Base-by-base conservation (phyloP, 306 rosid species). In the Abrus pulchellus region DNA sequence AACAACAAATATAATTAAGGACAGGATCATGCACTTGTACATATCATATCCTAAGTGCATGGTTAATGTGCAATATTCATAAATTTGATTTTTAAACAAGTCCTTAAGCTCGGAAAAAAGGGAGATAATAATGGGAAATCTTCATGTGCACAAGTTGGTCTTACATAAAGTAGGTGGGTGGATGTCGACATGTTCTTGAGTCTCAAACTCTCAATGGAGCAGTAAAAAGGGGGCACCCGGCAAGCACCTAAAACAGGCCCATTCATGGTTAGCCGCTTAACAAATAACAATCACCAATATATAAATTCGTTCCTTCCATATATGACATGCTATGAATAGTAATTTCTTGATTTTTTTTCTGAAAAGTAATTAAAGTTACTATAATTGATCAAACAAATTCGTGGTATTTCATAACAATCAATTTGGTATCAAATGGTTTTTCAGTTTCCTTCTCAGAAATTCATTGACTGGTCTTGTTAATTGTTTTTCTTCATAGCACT, bases 271-370 rank as follows among this genome's bases (percentile, higher is more conserved):
- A 47, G 74, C 36, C 33, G 36, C 65, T 32, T 56, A 9, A 56
- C 63, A 60, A 29, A 10, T 63, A 41, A 50, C 40, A 76, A 47
- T 43, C 38, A 68, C 34, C 41, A 43, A 80, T 38, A 29, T 27
- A 60, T 49, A 5, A 12, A 52, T 50, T 76, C 10, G 20, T 76
- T 77, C 74, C 73, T 76, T 77, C 74, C 73, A 77, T 64, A 63
- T 44, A 76, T 14, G 52, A 0, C 62, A 76, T 14, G 48, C 2
- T 47, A 34, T 29, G 3, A 14, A n/a, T 62, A 50, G 53, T 28
- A 63, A 53, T 66, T 33, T 13, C 1, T 1, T 38, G 4, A 36
- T 13, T 65, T 30, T 60, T 47, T 5, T 2, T 13, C 30, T 29
- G 12, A 7, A 32, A 28, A 45, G 10, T 5, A 52, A 64, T 32